Evolutionary conservation across 2,329 filamentous ascomycete genomes (phyloP), one percentile per base, ranked within the genome.

Genomic region (Diaporthe amygdali): DNA sequence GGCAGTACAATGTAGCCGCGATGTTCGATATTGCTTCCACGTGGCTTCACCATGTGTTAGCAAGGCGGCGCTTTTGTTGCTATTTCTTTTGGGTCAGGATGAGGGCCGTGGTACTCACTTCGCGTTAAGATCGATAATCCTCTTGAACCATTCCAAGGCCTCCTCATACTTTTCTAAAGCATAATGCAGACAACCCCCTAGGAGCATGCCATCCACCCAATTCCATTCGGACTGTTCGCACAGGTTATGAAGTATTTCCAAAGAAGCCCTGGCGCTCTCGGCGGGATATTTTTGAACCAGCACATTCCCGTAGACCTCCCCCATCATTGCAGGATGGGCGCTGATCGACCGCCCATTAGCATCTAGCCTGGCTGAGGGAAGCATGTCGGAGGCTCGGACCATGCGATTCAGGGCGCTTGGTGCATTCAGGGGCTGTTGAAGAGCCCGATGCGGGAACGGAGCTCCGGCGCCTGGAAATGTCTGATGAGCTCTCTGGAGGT

Each of bases 11-110:
- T 1, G 96, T 95, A 27, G 96, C 96, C 27, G 96, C 96, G 72
- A 97, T 89, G 79, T 98, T 98, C 27, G 96, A 97, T 52, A 96
- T 92, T 27, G 96, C 95, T 83, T 99, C 96, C 61, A 98, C 93
- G 79, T 98, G 94, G 76, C 92, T 94, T 76, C 72, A 74, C 71
- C 64, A 79, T 77, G 75, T 74, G 71, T 67, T 71, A 73, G 56
- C 44, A 74, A 71, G 20, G 12, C 27, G 22, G 10, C 25, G 7
- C 41, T 37, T 47, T 10, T 17, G 70, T 39, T 55, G 47, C 56
- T 67, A 30, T 27, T 10, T 54, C 8, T 3, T 22, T 14, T 32
- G 15, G 32, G 22, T 39, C 34, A 2, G 12, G 20, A 4, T n/a
- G 14, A 25, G 7, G 46, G 47, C 39, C 41, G 7, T 39, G 44